Conservation (phyloP, 2,329 filamentous ascomycete genomes). For the Geosmithia flava region DNA sequence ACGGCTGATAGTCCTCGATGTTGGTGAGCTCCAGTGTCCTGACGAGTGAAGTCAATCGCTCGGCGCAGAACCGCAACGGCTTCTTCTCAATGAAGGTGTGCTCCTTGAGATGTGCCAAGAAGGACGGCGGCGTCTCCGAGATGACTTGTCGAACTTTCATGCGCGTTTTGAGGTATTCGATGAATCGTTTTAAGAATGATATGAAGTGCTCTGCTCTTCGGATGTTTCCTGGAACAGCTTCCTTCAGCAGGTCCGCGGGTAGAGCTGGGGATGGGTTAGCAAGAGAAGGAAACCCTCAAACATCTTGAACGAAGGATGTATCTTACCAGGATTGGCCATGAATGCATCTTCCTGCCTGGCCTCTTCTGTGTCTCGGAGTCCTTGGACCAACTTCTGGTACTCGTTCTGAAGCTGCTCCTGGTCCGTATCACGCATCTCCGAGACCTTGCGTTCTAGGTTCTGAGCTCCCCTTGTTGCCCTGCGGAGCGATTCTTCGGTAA, state of each 20-base stretch:
- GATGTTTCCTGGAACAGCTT: constrained; percentile 95
- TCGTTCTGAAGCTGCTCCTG: constrained; percentile 89
- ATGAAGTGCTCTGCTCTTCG: constrained; percentile 92
- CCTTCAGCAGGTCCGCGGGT: constrained; percentile 86
- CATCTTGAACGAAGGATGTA: background rate
- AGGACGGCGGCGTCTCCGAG: constrained; percentile 90
- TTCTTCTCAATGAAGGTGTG: constrained; percentile 98
- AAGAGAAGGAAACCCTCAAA: background rate
- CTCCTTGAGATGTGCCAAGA: constrained; percentile 84
- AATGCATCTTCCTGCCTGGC: constrained; percentile 88
- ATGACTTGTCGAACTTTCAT: constrained; percentile 99
- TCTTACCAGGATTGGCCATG: constrained; percentile 73
- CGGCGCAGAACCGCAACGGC: constrained; percentile 85
- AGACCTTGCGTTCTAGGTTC: constrained; percentile 82
- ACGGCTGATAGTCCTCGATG: constrained; percentile 92
- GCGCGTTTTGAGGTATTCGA: constrained; percentile 93
- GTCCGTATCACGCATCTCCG: constrained; percentile 91
- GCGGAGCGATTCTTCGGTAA: constrained; percentile 87
- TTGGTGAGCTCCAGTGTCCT: constrained; percentile 91
- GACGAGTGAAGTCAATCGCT: constrained; percentile 86
- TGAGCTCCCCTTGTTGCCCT: constrained; percentile 84
- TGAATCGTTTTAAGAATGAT: constrained; percentile 87
- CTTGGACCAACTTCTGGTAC: constrained; percentile 90
- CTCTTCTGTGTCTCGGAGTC: constrained; percentile 76
- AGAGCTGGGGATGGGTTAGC: constrained; percentile 41